Percentiles rank a stretch among this genome's conserved stretches.
Evolutionary conservation across 257 asterid genomes (phyloP).

Genomic region (Nyctanthes arbortristis): DNA sequence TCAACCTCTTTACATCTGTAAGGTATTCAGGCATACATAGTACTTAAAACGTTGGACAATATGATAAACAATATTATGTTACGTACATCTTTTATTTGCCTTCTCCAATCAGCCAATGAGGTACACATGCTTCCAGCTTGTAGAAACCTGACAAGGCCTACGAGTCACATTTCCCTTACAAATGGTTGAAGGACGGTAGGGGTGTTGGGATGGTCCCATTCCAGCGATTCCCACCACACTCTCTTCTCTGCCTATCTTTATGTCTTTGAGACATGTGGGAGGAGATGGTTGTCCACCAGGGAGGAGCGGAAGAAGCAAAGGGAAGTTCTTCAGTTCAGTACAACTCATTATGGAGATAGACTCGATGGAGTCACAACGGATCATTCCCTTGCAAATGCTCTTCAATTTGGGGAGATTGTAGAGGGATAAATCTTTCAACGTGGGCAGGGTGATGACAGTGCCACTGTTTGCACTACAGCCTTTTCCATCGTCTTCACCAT

Average conservation of each 20-base stretch:
- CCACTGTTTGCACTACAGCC: background rate
- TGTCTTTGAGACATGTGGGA: constrained; percentile 25
- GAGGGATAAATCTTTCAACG: constrained; percentile 11
- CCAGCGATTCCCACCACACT: constrained; percentile 35
- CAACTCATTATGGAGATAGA: constrained; percentile 21
- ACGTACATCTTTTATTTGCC: background rate
- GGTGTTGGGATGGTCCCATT: constrained; percentile 25
- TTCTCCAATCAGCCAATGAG: background rate
- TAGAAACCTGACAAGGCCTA: background rate
- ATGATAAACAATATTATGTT: background rate
- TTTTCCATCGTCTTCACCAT: constrained; percentile 7
- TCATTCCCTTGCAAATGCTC: constrained; percentile 21
- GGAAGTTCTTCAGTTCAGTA: constrained; percentile 16
- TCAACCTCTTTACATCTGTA: too few species aligned
- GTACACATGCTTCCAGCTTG: background rate
- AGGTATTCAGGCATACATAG: background rate
- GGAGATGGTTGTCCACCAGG: constrained; percentile 15
- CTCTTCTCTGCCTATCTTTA: constrained; percentile 24
- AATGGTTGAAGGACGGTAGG: constrained; percentile 22
- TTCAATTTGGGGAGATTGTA: constrained; percentile 25
- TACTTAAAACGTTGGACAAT: background rate
- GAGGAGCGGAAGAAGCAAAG: constrained; percentile 12
- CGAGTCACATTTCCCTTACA: background rate
- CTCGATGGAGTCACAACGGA: constrained; percentile 26
- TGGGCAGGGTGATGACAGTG: constrained; percentile 12